Percentiles rank a stretch among this genome's conserved stretches.
phyloP scores from a whole-genome alignment of 805 yeast species.

The Kodamaea leandrae region DNA sequence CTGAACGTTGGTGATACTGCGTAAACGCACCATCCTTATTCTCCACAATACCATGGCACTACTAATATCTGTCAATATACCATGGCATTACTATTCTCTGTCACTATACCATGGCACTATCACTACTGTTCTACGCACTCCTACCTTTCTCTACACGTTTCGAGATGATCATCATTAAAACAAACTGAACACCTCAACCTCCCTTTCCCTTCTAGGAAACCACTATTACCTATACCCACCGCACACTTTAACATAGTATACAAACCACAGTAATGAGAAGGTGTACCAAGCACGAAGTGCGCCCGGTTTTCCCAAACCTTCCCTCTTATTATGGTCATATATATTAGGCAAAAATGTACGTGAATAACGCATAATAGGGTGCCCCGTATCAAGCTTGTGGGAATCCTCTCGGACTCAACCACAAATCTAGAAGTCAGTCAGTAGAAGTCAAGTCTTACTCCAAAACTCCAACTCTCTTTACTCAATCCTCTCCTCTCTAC shows the following conservation, averaged over 20 bases:
- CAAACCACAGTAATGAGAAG: conserved; percentile 18
- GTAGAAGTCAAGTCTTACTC: neutral
- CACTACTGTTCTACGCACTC: too few relatives aligned
- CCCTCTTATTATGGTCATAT: conserved; percentile 17
- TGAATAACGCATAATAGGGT: conserved; percentile 12
- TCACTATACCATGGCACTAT: too few relatives aligned
- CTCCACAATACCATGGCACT: too few relatives aligned
- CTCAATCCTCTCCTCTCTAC: neutral
- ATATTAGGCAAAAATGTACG: conserved; percentile 19
- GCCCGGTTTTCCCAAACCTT: conserved; percentile 12
- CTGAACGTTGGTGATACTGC: too few relatives aligned
- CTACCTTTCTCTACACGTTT: neutral
- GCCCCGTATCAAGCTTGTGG: conserved; percentile 8
- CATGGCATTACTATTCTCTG: too few relatives aligned
- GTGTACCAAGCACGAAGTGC: conserved; percentile 11
- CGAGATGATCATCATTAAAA: neutral
- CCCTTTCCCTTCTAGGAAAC: conserved; percentile 9
- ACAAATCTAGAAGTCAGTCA: neutral
- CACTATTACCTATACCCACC: conserved; percentile 11
- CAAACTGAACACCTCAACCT: too few relatives aligned
- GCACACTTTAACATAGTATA: conserved; percentile 19
- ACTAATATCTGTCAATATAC: too few relatives aligned
- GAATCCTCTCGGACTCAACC: conserved; percentile 1
- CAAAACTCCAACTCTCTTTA: neutral
- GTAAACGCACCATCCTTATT: too few relatives aligned